Conservation (phyloP, 441 rosid genomes). For the Brassica balearica region DNA sequence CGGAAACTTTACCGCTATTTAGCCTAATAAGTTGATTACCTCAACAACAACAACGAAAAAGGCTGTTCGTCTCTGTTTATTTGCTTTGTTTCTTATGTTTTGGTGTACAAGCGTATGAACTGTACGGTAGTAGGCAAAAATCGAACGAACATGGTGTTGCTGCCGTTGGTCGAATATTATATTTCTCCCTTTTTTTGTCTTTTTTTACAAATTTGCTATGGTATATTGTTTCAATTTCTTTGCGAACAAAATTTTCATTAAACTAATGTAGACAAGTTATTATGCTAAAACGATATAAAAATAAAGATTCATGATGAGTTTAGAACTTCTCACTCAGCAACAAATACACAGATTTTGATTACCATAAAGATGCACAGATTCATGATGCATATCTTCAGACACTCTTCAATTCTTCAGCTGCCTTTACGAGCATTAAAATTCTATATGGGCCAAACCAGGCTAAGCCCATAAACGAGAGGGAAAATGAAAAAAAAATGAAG, state of each 20-base stretch:
- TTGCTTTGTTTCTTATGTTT: constrained; percentile 27
- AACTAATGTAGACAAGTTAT: neutral
- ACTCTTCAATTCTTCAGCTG: too few relatives aligned
- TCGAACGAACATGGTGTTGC: constrained; percentile 4
- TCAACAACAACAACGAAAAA: neutral
- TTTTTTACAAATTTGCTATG: neutral
- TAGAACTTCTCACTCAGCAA: neutral
- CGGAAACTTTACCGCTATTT: constrained; percentile 90
- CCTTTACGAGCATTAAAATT: too few relatives aligned
- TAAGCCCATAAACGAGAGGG: constrained; percentile 19
- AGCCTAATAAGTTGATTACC: constrained; percentile 56
- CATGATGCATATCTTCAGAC: too few relatives aligned
- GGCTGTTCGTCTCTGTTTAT: neutral
- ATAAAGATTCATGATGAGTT: neutral
- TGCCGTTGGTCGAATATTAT: constrained; percentile 22
- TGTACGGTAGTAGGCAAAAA: constrained; percentile 25
- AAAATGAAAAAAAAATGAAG: neutral
- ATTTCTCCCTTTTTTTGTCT: constrained; percentile 26
- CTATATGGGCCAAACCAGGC: constrained; percentile 22
- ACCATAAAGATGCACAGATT: too few relatives aligned
- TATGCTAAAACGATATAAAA: neutral
- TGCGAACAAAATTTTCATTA: neutral
- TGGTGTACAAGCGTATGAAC: constrained; percentile 32
- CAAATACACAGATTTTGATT: too few relatives aligned
- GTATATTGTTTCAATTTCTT: neutral